Base-by-base conservation (phyloP, 164 flowering plant species). In the Stephania yunnanensis region DNA sequence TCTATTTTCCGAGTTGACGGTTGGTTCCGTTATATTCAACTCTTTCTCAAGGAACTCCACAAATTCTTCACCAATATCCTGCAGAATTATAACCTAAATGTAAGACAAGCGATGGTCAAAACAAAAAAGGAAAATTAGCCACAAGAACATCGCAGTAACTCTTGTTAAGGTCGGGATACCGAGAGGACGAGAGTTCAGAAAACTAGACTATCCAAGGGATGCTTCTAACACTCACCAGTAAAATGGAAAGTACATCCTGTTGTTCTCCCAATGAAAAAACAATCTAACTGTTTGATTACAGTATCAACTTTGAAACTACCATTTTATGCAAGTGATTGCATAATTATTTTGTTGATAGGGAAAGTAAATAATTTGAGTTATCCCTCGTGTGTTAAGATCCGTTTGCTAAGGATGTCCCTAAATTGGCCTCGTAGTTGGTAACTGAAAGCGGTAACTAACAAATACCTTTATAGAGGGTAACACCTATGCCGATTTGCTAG, bases 41-140 rank as follows among this genome's bases (percentile, higher is more conserved):
- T 92, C 99, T 78, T 92, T 95, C 88, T 95, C 99, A 55, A 95
- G 84, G 79, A 90, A 95, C 74, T 95, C 99, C 70, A 95, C 97
- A 83, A 95, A 92, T 74, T 93, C 99, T 84, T 93, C 99, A 45
- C 99, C 99, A 46, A 95, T 91, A 66, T 89, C 99, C 98, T 95
- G 88, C 73, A 48, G 77, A 74, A 71, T 19, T n/a, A 61, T 19
- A 61, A 19, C 66, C 22, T 2, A 10, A 20, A 9, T 61, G 66
- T n/a, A 25, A 61, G 2, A 36, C 42, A 6, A 4, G 7, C 20
- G 66, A 20, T 36, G 42, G 19, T 10, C 66, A 61, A 61, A 5
- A 19, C 1, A n/a, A n/a, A 61, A n/a, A 61, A 19, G 25, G 25
- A 61, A 29, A 61, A 61, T 19, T 25, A 61, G 66, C 25, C 25